Percentiles rank a stretch among this genome's conserved stretches.
Conservation (phyloP, 2,329 filamentous ascomycete species). For the Myriosclerotinia duriaeana region DNA sequence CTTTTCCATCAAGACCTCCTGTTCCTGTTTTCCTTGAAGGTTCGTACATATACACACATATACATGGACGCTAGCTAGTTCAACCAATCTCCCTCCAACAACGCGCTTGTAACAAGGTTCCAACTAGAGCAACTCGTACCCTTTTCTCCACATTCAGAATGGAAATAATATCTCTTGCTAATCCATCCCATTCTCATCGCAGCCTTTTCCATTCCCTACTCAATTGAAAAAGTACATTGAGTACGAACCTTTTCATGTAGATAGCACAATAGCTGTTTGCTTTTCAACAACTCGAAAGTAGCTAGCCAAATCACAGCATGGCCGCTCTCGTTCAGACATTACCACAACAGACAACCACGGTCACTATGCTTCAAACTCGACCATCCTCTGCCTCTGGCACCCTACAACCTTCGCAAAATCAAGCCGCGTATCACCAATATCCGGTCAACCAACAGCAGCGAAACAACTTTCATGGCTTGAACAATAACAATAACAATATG, state of each 20-base stretch:
- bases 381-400: slow-evolving; percentile 63
- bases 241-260: slow-evolving; percentile 30
- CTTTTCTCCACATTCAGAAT: slow-evolving; percentile 25
- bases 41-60: slow-evolving; percentile 30
- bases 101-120: slow-evolving; percentile 25
- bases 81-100: slow-evolving; percentile 18
- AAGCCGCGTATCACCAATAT: slow-evolving; percentile 48
- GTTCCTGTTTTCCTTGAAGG: slow-evolving; percentile 34
- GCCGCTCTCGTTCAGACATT: slow-evolving; percentile 82
- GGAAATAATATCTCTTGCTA: slow-evolving; percentile 11
- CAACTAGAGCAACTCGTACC: neutral
- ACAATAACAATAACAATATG: slow-evolving; percentile 47
- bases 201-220: slow-evolving; percentile 24
- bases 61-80: slow-evolving; percentile 22
- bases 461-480: slow-evolving; percentile 53
- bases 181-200: slow-evolving; percentile 13
- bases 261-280: slow-evolving; percentile 29
- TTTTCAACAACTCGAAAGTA: slow-evolving; percentile 30
- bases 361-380: slow-evolving; percentile 74
- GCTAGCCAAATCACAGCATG: slow-evolving; percentile 56
- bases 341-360: slow-evolving; percentile 70
- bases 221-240: slow-evolving; percentile 17
- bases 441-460: slow-evolving; percentile 48
- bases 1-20: slow-evolving; percentile 3
- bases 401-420: slow-evolving; percentile 40